Evolutionary conservation across 2,329 filamentous ascomycete species (phyloP).

Genomic region (Aureobasidium namibiae): DNA sequence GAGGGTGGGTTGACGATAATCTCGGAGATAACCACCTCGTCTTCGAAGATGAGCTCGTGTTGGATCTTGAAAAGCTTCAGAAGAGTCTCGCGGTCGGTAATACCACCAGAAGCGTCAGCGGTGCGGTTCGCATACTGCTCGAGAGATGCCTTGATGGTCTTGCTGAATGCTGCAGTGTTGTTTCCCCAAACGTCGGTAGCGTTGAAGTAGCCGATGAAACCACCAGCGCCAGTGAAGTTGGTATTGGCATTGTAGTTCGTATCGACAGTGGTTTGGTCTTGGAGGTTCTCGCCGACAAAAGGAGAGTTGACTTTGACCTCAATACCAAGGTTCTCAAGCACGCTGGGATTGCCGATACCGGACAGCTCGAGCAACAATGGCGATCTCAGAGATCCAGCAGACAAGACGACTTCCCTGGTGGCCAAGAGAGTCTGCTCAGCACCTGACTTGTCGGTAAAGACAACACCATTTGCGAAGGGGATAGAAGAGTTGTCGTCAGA

Average conservation of each 20-base stretch:
- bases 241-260: constrained; percentile 18
- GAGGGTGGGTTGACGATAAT: constrained; percentile 30
- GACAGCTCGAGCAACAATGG: constrained; percentile 29
- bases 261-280: constrained; percentile 20
- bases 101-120: constrained; percentile 21
- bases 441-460: neutral
- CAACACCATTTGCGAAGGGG: constrained; percentile 7
- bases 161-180: constrained; percentile 17
- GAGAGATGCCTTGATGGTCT: constrained; percentile 21
- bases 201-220: constrained; percentile 27
- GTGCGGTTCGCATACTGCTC: constrained; percentile 21
- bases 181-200: constrained; percentile 28
- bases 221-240: constrained; percentile 27
- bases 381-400: constrained; percentile 29
- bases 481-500: constrained; percentile 1
- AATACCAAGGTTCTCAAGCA: constrained; percentile 24
- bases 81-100: constrained; percentile 36
- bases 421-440: constrained; percentile 7
- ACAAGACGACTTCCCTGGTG: constrained; percentile 27
- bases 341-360: constrained; percentile 27
- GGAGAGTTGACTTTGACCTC: constrained; percentile 24
- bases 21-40: constrained; percentile 39
- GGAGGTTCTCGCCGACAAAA: constrained; percentile 28
- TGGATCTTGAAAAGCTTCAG: constrained; percentile 39
- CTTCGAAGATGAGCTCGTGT: constrained; percentile 42